phyloP scores from a whole-genome alignment of 2,329 filamentous ascomycete species.

The Geoglossum cookeanum region DNA sequence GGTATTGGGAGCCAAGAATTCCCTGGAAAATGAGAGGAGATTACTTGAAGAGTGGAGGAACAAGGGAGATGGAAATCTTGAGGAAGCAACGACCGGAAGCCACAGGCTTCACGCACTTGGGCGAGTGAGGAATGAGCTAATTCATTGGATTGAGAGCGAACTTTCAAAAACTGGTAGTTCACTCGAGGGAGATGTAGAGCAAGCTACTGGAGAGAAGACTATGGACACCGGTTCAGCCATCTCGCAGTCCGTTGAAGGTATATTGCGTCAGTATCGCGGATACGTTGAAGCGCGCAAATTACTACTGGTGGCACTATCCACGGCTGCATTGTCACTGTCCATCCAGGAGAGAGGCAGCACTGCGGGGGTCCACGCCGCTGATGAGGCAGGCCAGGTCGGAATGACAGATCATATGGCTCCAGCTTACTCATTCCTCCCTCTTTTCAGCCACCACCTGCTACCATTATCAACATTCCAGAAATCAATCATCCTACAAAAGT shows the following conservation, averaged over 20 bases:
- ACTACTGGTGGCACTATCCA: slow-evolving; percentile 22
- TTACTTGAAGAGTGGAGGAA: slow-evolving; percentile 25
- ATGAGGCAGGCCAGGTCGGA: neutral
- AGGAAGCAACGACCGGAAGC: neutral
- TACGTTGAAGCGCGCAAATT: slow-evolving; percentile 32
- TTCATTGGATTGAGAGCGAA: slow-evolving; percentile 46
- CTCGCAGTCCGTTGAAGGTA: slow-evolving; percentile 13
- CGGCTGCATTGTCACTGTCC: neutral
- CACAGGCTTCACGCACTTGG: slow-evolving; percentile 30
- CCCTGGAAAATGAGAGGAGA: slow-evolving; percentile 36
- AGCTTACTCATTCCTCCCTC: neutral
- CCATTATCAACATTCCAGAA: slow-evolving; percentile 22
- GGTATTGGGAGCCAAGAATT: slow-evolving; percentile 37
- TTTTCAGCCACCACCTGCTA: neutral
- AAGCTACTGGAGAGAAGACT: slow-evolving; percentile 4
- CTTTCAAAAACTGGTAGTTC: slow-evolving; percentile 31
- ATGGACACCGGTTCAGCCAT: slow-evolving; percentile 16
- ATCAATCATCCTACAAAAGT: slow-evolving; percentile 36
- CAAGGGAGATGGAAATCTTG: slow-evolving; percentile 19
- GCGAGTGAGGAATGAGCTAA: slow-evolving; percentile 38
- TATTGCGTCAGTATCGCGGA: slow-evolving; percentile 34
- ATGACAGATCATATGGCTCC: neutral
- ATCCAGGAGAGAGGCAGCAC: neutral
- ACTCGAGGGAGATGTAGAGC: slow-evolving; percentile 15
- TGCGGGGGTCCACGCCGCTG: neutral